Percentiles rank a stretch among this genome's conserved stretches.
Evolutionary conservation across 805 yeast species (phyloP).

Genomic region (Citeromyces matritensis): DNA sequence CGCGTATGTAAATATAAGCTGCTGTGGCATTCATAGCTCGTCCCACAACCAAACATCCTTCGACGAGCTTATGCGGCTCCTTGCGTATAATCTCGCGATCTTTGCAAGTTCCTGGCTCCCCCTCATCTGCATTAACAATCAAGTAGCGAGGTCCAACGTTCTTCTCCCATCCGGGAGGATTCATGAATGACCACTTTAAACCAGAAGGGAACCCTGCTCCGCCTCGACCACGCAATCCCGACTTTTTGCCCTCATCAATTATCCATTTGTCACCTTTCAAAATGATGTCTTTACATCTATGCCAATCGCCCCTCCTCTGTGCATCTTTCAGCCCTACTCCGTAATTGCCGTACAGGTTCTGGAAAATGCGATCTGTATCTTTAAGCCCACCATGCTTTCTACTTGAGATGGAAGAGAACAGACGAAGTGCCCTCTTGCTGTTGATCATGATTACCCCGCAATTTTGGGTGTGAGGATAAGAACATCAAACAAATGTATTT

Average conservation of each 20-base stretch:
- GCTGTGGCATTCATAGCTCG: conserved; percentile 90
- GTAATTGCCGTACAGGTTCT: conserved; percentile 62
- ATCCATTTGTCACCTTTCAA: conserved; percentile 83
- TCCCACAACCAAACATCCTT: conserved; percentile 84
- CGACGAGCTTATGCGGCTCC: conserved; percentile 84
- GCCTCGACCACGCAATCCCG: conserved; percentile 84
- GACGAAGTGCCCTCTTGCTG: not conserved
- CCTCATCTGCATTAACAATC: conserved; percentile 88
- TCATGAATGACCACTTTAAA: conserved; percentile 86
- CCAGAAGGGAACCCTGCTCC: conserved; percentile 94
- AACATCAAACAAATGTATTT: not conserved
- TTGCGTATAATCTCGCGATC: conserved; percentile 85
- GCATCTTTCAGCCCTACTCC: conserved; percentile 67
- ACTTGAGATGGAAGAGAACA: conserved; percentile 16
- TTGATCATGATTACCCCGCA: not conserved
- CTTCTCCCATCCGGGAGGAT: conserved; percentile 92
- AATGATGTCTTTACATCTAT: conserved; percentile 76
- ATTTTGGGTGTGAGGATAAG: not conserved
- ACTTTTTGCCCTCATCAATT: conserved; percentile 72
- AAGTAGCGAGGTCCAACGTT: conserved; percentile 80
- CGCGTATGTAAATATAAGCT: conserved; percentile 82
- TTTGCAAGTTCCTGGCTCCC: conserved; percentile 91
- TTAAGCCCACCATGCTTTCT: conserved; percentile 57
- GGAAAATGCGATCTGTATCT: conserved; percentile 80
- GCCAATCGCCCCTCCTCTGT: conserved; percentile 78